Base-by-base conservation (phyloP, 2,329 filamentous ascomycete species). In the Didymella pomorum region DNA sequence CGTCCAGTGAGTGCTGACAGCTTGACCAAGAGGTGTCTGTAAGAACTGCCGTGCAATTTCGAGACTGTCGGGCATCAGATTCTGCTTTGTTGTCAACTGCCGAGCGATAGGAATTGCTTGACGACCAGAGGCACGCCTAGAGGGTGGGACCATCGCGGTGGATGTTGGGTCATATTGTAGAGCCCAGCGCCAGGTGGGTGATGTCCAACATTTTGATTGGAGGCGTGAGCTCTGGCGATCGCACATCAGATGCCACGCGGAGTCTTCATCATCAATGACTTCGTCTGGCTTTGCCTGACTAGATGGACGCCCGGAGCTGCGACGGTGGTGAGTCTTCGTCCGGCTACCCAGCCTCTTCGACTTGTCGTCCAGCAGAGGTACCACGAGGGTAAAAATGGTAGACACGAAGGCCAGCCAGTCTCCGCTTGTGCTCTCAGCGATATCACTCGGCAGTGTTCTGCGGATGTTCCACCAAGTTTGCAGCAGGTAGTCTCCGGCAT, bases 1-100 rank as follows among this genome's bases (percentile, higher is more conserved):
- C 48, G 82, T 81, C 56, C 86, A 85, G 50, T 79, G 78, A 35
- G 84, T 79, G 53, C 81, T 84, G 50, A 73, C 66, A 20, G 69
- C 66, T 58, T 74, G 73, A 16, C 74, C 76, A 12, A 76, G 65
- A 6, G 74, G 69, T 20, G 74, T 71, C 25, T 76, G 70, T 21
- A 62, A 57, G 41, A 76, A 78, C 16, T 72, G 66, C n/a, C 76
- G 70, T 25, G 76, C 76, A 47, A 69, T 55, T 3, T 72, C 68
- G n/a, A 71, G 64, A 61, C 73, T 75, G 9, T 50, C 56, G 6
- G 63, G 46, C 5, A 78, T 64, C 20, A 68, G 51, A 16, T 68
- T 64, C 23, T 69, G 67, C 39, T 75, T 76, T 2, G 56, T 56
- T 23, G 63, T 67, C 41, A 75, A 64, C 33, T 74, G 71, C n/a